Evolutionary conservation across 2,329 filamentous ascomycete genomes (phyloP).

Genomic region (Elsinoe arachidis): DNA sequence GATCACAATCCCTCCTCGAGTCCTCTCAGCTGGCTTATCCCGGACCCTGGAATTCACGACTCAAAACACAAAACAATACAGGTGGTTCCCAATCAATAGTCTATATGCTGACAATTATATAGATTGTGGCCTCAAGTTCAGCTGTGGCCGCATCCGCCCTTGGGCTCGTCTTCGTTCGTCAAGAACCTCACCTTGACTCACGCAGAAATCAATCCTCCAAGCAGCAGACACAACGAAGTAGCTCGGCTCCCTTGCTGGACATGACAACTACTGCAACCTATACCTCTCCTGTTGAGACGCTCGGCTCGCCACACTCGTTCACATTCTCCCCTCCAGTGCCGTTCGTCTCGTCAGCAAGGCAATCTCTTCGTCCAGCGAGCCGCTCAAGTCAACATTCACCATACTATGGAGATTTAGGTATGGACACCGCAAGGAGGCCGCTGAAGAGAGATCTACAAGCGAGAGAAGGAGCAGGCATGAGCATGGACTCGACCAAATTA

Average conservation of each 20-base stretch:
- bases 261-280: conserved; percentile 18
- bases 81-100: not conserved
- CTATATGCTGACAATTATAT: conserved; percentile 19
- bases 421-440: conserved; percentile 14
- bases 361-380: conserved; percentile 15
- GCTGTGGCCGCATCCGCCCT: conserved; percentile 50
- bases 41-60: conserved; percentile 4
- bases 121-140: conserved; percentile 57
- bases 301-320: conserved; percentile 14
- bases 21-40: conserved; percentile 1
- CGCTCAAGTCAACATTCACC: conserved; percentile 4
- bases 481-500: conserved; percentile 6
- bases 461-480: conserved; percentile 9
- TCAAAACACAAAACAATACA: not conserved
- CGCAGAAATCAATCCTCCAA: not conserved
- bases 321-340: conserved; percentile 14
- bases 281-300: conserved; percentile 17
- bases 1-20: not conserved
- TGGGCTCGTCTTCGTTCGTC: conserved; percentile 49
- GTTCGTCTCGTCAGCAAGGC: conserved; percentile 14
- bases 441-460: conserved; percentile 13
- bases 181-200: conserved; percentile 27
- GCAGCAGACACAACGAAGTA: conserved; percentile 2
- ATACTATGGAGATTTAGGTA: conserved; percentile 13
- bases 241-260: conserved; percentile 13